Base-by-base conservation (phyloP, 192 early-diverging fungal species). In the Phlyctochytrium arcticum region DNA sequence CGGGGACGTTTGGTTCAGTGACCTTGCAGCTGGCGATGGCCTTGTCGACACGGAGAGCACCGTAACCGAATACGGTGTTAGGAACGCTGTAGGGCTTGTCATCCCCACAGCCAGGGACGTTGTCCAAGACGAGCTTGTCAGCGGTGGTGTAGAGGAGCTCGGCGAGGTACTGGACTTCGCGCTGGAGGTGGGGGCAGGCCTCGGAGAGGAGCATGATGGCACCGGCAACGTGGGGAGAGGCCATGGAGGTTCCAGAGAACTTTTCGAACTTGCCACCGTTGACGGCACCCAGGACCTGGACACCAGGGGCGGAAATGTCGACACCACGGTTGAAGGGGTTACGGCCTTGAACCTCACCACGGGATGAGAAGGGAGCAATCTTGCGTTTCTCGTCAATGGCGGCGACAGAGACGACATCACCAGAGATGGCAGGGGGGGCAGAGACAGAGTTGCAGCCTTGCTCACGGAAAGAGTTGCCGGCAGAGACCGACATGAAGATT, bases 311-410 rank as follows among this genome's bases (percentile, higher is more conserved):
- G 19, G n/a, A 21, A 24, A 51, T 51, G 26, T 51, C 50, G 15
- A 51, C 50, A 27, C 50, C 50, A 12, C 50, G 50, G 50, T 51
- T 17, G 50, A 12, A 12, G 26, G 19, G n/a, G n/a, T n/a, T n/a
- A 48, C 59, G 59, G 21, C 59, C 59, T 33, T 33, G 8, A 23
- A 60, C 59, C 42, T 21, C n/a, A 15, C 59, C 59, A 21, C 59
- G 37, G 23, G 59, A 60, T 27, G 35, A 39, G 46, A 27, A 23
- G 17, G 17, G 12, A 2, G 17, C 17, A 27, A 51, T 51, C n/a
- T 12, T 12, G 50, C 17, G 12, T 2, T 17, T 23, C 50, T 51
- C 12, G 26, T 27, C 19, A 21, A 51, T 12, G 19, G 50, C 17
- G 12, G 19, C 50, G 26, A 51, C 50, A 27, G 17, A 48, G 46